Evolutionary conservation across 2,329 filamentous ascomycete genomes (phyloP).

Genomic region (Blastomyces gilchristii): DNA sequence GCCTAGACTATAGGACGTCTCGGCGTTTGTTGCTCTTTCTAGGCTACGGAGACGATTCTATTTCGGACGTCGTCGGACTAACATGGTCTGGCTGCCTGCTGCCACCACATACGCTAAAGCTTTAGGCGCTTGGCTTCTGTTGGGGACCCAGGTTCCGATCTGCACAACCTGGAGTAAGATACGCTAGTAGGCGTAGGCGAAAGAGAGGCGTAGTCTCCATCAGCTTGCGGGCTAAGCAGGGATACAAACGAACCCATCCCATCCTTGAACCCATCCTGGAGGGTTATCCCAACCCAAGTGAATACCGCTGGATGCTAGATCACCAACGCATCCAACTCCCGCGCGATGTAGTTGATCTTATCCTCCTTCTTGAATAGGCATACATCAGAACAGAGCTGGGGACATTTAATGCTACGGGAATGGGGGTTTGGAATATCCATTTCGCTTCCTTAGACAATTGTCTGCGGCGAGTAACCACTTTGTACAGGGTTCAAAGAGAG

Average conservation of each 20-base stretch:
- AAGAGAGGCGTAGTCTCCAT: not conserved
- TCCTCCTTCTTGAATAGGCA: not conserved
- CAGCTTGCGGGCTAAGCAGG: not conserved
- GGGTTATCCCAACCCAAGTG: no score
- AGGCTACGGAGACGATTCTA: not conserved
- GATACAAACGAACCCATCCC: not conserved
- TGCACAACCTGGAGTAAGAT: not conserved
- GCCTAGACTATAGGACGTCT: no score
- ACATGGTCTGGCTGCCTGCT: not conserved
- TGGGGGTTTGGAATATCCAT: not conserved
- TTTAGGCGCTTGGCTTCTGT: not conserved
- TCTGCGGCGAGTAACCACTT: not conserved
- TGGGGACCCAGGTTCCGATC: not conserved
- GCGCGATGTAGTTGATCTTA: not conserved
- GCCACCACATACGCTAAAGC: not conserved
- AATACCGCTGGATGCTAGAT: not conserved
- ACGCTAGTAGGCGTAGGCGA: no score
- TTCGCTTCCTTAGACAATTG: not conserved
- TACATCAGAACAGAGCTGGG: not conserved
- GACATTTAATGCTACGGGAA: not conserved
- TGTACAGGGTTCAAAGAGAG: not conserved
- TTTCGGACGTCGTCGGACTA: not conserved
- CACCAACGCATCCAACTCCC: not conserved
- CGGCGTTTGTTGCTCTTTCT: not conserved
- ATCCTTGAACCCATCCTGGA: not conserved